These are phyloP conservation scores for Diaporthe batatas DNA, from an alignment of 2,329 filamentous ascomycete genomes.

Conservation along the genomic window DNA sequence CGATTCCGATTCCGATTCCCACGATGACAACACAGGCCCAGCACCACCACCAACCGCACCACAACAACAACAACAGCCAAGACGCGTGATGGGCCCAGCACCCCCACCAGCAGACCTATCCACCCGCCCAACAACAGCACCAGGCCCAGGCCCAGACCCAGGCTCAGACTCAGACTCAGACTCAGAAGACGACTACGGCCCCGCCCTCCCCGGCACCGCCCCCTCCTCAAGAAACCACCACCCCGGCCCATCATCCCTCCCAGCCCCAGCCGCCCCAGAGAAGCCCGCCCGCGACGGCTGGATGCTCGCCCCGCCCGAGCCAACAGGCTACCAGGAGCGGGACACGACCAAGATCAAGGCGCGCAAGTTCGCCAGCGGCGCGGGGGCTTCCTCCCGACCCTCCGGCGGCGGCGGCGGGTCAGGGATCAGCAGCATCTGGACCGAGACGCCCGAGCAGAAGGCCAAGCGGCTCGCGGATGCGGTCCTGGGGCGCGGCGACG, in stretches of 20 bases:
- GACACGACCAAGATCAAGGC: constrained; percentile 88
- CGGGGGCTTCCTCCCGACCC: constrained; percentile 34
- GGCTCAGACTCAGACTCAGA: constrained; percentile 28
- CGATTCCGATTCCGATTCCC: constrained; percentile 52
- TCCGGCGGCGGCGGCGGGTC: constrained; percentile 54
- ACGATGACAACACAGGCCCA: constrained; percentile 51
- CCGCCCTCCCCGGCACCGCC: constrained; percentile 65
- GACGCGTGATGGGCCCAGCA: constrained; percentile 57
- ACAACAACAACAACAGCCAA: constrained; percentile 33
- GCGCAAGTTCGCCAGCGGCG: constrained; percentile 82
- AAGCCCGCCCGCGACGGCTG: constrained; percentile 77
- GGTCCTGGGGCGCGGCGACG: constrained; percentile 77
- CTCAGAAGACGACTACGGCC: constrained; percentile 70
- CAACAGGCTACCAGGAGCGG: constrained; percentile 68
- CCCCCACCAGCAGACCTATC: constrained; percentile 58
- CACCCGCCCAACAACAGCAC: constrained; percentile 51
- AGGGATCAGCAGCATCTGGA: constrained; percentile 81
- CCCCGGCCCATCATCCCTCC: constrained; percentile 47
- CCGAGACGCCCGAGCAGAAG: constrained; percentile 91
- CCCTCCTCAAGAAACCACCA: constrained; percentile 52
- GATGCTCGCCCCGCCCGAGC: constrained; percentile 80
- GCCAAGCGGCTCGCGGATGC: constrained; percentile 83
- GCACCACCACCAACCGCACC: constrained; percentile 43
- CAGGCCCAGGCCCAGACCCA: constrained; percentile 46
- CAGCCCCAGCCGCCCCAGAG: constrained; percentile 44